A percentile compares a stretch with the other conserved stretches of the same genome.
These are phyloP conservation scores for Zymoseptoria tritici DNA, from an alignment of 2,329 filamentous ascomycete species.

Conservation along the genomic window DNA sequence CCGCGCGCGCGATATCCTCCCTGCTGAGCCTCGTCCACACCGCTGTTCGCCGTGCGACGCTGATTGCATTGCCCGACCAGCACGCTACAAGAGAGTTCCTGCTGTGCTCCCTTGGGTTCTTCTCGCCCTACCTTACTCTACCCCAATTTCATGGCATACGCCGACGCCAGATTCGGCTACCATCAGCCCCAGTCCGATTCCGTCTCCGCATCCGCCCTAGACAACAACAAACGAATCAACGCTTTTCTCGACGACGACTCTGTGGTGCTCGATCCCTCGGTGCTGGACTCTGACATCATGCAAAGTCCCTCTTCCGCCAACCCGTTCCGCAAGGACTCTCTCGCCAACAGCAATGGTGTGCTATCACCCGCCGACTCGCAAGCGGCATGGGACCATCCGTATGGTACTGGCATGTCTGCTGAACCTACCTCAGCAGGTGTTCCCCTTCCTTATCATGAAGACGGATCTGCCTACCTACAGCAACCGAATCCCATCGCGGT, in stretches of 20 bases:
- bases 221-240: slow-evolving; percentile 15
- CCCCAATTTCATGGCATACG: slow-evolving; percentile 18
- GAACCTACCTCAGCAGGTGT: slow-evolving; percentile 17
- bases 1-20: not conserved
- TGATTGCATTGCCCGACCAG: not conserved
- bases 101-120: slow-evolving; percentile 2
- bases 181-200: slow-evolving; percentile 18
- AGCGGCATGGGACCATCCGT: slow-evolving; percentile 25
- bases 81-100: not conserved
- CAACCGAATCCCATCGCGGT: slow-evolving; percentile 36
- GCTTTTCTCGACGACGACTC: slow-evolving; percentile 24
- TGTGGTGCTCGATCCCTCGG: slow-evolving; percentile 23
- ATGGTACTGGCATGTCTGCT: slow-evolving; percentile 12
- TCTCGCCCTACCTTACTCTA: not conserved
- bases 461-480: slow-evolving; percentile 18
- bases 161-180: slow-evolving; percentile 19
- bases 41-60: not conserved
- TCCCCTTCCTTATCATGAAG: slow-evolving; percentile 18
- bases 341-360: slow-evolving; percentile 27
- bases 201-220: slow-evolving; percentile 17
- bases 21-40: not conserved
- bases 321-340: slow-evolving; percentile 27
- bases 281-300: slow-evolving; percentile 28
- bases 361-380: slow-evolving; percentile 26
- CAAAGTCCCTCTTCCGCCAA: slow-evolving; percentile 21